Evolutionary conservation across 1,139 yeast species (phyloP).

Genomic region (Groenewaldozyma auringiensis): DNA sequence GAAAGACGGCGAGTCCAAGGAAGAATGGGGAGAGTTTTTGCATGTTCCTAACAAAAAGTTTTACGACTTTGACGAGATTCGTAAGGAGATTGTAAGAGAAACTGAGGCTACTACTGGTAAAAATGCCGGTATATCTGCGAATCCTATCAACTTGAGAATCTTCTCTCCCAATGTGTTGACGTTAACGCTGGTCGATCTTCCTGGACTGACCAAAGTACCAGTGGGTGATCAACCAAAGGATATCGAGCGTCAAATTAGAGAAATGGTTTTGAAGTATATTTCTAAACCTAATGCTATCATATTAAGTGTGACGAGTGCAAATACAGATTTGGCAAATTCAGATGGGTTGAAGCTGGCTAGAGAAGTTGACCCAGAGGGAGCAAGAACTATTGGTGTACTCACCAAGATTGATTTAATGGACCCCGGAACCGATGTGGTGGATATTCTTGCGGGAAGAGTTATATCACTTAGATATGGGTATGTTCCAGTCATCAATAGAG

Average conservation of each 20-base stretch:
- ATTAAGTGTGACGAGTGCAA: slow-evolving; percentile 92
- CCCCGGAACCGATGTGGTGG: slow-evolving; percentile 97
- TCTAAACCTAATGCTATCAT: slow-evolving; percentile 95
- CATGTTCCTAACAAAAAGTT: slow-evolving; percentile 87
- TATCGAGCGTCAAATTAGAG: slow-evolving; percentile 88
- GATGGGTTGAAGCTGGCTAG: slow-evolving; percentile 95
- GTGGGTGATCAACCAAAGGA: slow-evolving; percentile 99
- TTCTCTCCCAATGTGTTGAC: slow-evolving; percentile 95
- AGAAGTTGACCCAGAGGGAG: slow-evolving; percentile 97
- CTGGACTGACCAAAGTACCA: slow-evolving; percentile 98
- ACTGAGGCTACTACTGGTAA: slow-evolving; percentile 93
- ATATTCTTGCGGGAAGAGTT: slow-evolving; percentile 90
- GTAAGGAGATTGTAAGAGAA: slow-evolving; percentile 85
- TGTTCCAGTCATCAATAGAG: slow-evolving; percentile 95
- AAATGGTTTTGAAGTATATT: slow-evolving; percentile 88
- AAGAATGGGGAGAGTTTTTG: slow-evolving; percentile 97
- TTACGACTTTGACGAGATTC: slow-evolving; percentile 82
- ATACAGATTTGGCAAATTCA: slow-evolving; percentile 94
- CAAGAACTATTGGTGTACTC: slow-evolving; percentile 92
- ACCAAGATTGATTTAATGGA: slow-evolving; percentile 98
- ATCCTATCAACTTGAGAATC: slow-evolving; percentile 88
- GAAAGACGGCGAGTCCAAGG: slow-evolving; percentile 60
- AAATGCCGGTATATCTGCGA: slow-evolving; percentile 84
- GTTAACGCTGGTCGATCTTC: slow-evolving; percentile 90
- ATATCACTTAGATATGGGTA: slow-evolving; percentile 94